A percentile compares a stretch with the other conserved stretches of the same genome.
phyloP scores from a whole-genome alignment of 2,329 filamentous ascomycete genomes.

The Aspergillus ustus region DNA sequence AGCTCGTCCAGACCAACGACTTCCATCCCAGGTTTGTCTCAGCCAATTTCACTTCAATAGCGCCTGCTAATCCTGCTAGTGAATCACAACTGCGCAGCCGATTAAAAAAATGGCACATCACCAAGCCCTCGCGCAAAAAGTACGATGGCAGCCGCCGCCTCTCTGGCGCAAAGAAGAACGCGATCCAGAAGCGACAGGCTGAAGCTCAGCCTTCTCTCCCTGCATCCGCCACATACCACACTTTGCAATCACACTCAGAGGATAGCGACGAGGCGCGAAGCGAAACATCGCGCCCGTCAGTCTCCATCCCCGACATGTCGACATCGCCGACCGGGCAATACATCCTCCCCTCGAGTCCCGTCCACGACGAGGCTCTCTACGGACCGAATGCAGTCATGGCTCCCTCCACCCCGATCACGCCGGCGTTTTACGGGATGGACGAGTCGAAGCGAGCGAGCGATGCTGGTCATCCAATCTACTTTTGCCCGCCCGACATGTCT shows the following conservation, averaged over 20 bases:
- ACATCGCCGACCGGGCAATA: constrained; percentile 2
- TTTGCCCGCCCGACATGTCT: constrained; percentile 2
- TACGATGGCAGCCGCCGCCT: constrained; percentile 11
- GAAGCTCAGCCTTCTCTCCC: neutral
- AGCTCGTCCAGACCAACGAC: constrained; percentile 16
- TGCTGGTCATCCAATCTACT: neutral
- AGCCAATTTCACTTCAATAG: neutral
- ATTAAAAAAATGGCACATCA: constrained; percentile 20
- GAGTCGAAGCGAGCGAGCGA: neutral
- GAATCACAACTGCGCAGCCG: constrained; percentile 17
- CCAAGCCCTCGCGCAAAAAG: constrained; percentile 18
- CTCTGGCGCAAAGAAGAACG: constrained; percentile 11
- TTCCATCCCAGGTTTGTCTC: constrained; percentile 12
- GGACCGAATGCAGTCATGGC: neutral
- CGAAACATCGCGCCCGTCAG: neutral
- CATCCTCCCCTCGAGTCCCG: constrained; percentile 3
- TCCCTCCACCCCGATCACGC: constrained; percentile 6
- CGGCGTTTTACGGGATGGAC: constrained; percentile 3
- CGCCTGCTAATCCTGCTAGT: neutral
- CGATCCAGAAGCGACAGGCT: neutral
- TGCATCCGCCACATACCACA: constrained; percentile 5
- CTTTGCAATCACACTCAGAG: constrained; percentile 2
- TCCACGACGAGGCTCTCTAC: neutral
- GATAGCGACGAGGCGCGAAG: constrained; percentile 5
- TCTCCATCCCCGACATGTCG: constrained; percentile 3